Percentiles rank a stretch among this genome's conserved stretches.
These are phyloP conservation scores for Phylloporus sp. DNA, from an alignment of 768 basidiomycete genomes.

Conservation along the genomic window DNA sequence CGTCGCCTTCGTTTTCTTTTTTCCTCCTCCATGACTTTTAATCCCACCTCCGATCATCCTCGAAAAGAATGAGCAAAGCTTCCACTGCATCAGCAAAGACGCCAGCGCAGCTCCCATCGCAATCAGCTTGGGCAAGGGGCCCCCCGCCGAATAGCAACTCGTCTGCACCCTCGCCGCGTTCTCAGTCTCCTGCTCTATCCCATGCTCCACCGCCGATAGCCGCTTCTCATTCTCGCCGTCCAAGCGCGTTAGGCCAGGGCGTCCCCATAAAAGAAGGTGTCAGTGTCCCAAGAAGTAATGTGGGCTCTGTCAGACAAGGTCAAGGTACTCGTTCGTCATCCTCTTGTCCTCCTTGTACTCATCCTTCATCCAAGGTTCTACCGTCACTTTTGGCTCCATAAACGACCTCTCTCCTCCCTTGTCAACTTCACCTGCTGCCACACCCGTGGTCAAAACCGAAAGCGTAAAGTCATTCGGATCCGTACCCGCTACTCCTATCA, in stretches of 20 bases:
- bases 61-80: slow-evolving; percentile 89
- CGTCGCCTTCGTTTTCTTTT: slow-evolving; percentile 23
- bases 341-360: slow-evolving; percentile 2
- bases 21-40: neutral
- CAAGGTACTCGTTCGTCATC: slow-evolving; percentile 45
- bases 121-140: slow-evolving; percentile 90
- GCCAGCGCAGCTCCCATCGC: slow-evolving; percentile 66
- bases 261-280: slow-evolving; percentile 78
- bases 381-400: slow-evolving; percentile 88
- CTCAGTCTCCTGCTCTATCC: slow-evolving; percentile 70
- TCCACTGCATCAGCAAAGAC: slow-evolving; percentile 70
- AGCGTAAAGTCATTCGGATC: slow-evolving; percentile 80
- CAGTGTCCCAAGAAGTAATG: slow-evolving; percentile 58
- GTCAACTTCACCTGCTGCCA: slow-evolving; percentile 75
- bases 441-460: slow-evolving; percentile 59
- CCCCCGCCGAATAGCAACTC: slow-evolving; percentile 60
- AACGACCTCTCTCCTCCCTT: slow-evolving; percentile 72
- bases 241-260: slow-evolving; percentile 68
- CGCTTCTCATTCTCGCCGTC: slow-evolving; percentile 69
- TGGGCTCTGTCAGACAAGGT: slow-evolving; percentile 67
- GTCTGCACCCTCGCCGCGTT: slow-evolving; percentile 57
- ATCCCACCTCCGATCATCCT: slow-evolving; percentile 4
- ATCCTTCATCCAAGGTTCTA: slow-evolving; percentile 41
- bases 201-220: slow-evolving; percentile 41
- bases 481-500: slow-evolving; percentile 55